These are phyloP conservation scores for Hypoxylon cercidicola DNA, from an alignment of 495 filamentous ascomycete species.

Conservation along the genomic window DNA sequence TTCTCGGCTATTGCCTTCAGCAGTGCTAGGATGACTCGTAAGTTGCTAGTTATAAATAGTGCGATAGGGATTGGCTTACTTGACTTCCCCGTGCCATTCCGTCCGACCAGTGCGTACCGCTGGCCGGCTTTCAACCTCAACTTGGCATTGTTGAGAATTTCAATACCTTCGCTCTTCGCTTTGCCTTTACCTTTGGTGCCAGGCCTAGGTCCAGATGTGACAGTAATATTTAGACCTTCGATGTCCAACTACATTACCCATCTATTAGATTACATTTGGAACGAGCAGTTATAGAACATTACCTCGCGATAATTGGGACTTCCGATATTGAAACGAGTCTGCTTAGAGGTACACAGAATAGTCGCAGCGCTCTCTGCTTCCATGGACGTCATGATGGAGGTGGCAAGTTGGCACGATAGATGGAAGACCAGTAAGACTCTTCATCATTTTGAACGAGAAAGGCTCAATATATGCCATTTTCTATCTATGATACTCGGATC, in stretches of 20 bases:
- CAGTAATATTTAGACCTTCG: constrained; percentile 70
- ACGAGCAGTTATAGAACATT: constrained; percentile 1
- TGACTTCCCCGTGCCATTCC: constrained; percentile 84
- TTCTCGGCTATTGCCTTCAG: constrained; percentile 79
- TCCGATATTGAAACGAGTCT: constrained; percentile 67
- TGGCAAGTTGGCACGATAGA: neutral
- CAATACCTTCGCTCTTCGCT: constrained; percentile 63
- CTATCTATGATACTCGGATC: neutral
- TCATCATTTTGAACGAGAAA: neutral
- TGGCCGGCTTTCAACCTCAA: constrained; percentile 74
- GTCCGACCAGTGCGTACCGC: constrained; percentile 77
- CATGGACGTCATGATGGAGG: constrained; percentile 56
- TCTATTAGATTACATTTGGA: constrained; percentile 5
- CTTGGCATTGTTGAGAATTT: constrained; percentile 74
- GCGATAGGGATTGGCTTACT: constrained; percentile 60
- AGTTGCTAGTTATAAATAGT: constrained; percentile 3
- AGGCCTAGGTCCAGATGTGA: constrained; percentile 55
- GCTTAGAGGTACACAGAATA: constrained; percentile 65
- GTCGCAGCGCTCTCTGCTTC: constrained; percentile 57
- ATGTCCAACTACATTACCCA: constrained; percentile 67
- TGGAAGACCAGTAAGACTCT: neutral
- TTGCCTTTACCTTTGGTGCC: constrained; percentile 59
- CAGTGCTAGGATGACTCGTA: constrained; percentile 60
- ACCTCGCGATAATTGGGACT: constrained; percentile 65
- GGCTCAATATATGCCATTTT: constrained; percentile 11